These are phyloP conservation scores for Lentinula raphanica DNA, from an alignment of 768 basidiomycete genomes.

Conservation along the genomic window DNA sequence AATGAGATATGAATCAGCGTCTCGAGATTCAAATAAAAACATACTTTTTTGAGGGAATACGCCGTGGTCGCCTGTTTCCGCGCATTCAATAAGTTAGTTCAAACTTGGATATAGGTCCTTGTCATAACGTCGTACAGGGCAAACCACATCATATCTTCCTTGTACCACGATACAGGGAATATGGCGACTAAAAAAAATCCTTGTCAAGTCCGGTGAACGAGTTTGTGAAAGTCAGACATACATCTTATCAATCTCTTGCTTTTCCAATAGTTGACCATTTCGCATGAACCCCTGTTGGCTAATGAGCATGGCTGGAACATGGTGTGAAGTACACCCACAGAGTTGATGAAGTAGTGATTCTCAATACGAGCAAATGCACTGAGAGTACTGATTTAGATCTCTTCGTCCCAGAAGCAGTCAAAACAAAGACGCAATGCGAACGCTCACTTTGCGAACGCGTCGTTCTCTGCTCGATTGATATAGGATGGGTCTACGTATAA, in stretches of 20 bases:
- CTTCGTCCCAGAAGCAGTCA: slow-evolving; percentile 3
- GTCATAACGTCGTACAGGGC: slow-evolving; percentile 53
- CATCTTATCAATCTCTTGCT: slow-evolving; percentile 87
- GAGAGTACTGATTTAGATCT: slow-evolving; percentile 5
- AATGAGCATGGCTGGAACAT: not conserved
- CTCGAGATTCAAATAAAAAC: not conserved
- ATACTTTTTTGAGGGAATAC: slow-evolving; percentile 67
- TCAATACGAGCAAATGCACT: slow-evolving; percentile 87
- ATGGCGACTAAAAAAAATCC: slow-evolving; percentile 56
- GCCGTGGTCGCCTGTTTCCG: slow-evolving; percentile 65
- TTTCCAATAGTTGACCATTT: slow-evolving; percentile 81
- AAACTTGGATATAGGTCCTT: not conserved
- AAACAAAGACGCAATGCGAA: slow-evolving; percentile 1
- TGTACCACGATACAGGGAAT: slow-evolving; percentile 81
- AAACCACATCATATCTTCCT: slow-evolving; percentile 87
- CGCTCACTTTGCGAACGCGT: slow-evolving; percentile 70
- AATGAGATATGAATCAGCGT: not conserved
- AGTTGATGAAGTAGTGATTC: slow-evolving; percentile 87
- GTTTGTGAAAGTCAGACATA: slow-evolving; percentile 24
- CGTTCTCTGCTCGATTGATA: slow-evolving; percentile 63
- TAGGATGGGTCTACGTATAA: slow-evolving; percentile 65
- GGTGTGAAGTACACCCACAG: slow-evolving; percentile 30
- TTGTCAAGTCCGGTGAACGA: not conserved
- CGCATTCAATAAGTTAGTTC: not conserved
- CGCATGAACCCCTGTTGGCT: slow-evolving; percentile 70